Percentiles rank a stretch among this genome's conserved stretches.
These are phyloP conservation scores for Lipomyces orientalis DNA, from an alignment of 805 yeast species.

Conservation along the genomic window DNA sequence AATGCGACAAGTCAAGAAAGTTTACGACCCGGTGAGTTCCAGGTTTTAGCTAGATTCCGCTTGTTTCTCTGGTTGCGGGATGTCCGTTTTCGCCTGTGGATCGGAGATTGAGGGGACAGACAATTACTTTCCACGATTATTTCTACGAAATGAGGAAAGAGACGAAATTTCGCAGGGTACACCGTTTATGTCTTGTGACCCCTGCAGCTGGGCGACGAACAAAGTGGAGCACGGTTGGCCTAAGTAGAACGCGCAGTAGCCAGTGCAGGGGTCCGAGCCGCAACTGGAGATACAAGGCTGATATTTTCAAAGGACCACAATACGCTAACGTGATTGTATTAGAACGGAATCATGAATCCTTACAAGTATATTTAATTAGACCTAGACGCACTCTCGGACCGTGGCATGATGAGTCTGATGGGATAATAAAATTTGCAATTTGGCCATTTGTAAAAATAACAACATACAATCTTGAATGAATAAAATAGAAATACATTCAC, in stretches of 20 bases:
- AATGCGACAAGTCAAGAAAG: conserved; percentile 79
- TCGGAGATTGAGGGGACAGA: neutral
- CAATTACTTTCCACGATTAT: neutral
- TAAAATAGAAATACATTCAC: neutral
- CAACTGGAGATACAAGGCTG: neutral
- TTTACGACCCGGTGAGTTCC: conserved; percentile 69
- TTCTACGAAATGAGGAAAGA: neutral
- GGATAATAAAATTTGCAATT: neutral
- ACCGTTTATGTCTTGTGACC: neutral
- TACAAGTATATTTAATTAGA: conserved; percentile 74
- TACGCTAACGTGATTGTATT: conserved; percentile 7
- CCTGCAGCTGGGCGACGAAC: neutral
- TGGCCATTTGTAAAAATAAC: neutral
- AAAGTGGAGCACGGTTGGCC: neutral
- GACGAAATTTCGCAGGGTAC: neutral
- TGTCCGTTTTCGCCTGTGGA: neutral
- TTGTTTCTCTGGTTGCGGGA: neutral
- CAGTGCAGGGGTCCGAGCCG: neutral
- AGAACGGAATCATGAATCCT: conserved; percentile 85
- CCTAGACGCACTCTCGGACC: neutral
- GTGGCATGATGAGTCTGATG: neutral
- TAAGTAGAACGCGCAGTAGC: too few species aligned
- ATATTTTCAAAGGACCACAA: neutral
- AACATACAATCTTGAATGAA: neutral
- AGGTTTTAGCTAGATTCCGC: neutral